Conservation (phyloP, 2,329 filamentous ascomycete genomes). For the Fusarium torreyae region DNA sequence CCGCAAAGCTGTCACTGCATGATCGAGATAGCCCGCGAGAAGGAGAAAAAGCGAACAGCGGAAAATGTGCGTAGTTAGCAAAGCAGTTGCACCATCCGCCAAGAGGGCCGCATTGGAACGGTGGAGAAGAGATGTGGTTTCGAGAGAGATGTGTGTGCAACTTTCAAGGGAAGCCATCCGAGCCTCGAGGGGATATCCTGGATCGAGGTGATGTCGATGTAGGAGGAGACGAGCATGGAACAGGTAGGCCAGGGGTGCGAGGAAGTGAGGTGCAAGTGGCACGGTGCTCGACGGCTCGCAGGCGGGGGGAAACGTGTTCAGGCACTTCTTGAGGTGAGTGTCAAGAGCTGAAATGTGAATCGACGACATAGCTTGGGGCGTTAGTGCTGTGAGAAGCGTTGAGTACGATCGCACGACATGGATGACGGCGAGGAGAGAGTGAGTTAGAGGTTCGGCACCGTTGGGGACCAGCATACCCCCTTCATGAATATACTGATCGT, state of each 20-base stretch:
- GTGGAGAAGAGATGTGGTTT: constrained; percentile 83
- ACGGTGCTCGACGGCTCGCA: constrained; percentile 78
- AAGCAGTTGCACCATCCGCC: constrained; percentile 77
- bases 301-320: constrained; percentile 80
- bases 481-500: constrained; percentile 82
- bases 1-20: constrained; percentile 80
- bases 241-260: constrained; percentile 83
- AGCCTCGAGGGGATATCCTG: constrained; percentile 75
- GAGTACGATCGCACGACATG: constrained; percentile 85
- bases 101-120: constrained; percentile 72
- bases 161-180: constrained; percentile 81
- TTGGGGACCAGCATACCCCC: constrained; percentile 68
- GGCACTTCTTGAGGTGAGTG: constrained; percentile 81
- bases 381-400: constrained; percentile 79
- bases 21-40: constrained; percentile 79
- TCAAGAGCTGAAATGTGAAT: constrained; percentile 84
- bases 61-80: constrained; percentile 89
- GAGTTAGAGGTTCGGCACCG: constrained; percentile 71
- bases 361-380: constrained; percentile 75
- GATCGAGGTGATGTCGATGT: constrained; percentile 89
- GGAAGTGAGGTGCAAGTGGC: constrained; percentile 79
- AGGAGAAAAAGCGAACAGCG: constrained; percentile 86
- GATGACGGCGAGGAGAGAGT: constrained; percentile 83
- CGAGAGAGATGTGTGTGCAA: constrained; percentile 80
- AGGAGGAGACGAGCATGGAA: constrained; percentile 88